Percentiles rank a stretch among this genome's conserved stretches.
Conservation (phyloP, 1,139 yeast genomes). For the Tardiomyces depauwii region DNA sequence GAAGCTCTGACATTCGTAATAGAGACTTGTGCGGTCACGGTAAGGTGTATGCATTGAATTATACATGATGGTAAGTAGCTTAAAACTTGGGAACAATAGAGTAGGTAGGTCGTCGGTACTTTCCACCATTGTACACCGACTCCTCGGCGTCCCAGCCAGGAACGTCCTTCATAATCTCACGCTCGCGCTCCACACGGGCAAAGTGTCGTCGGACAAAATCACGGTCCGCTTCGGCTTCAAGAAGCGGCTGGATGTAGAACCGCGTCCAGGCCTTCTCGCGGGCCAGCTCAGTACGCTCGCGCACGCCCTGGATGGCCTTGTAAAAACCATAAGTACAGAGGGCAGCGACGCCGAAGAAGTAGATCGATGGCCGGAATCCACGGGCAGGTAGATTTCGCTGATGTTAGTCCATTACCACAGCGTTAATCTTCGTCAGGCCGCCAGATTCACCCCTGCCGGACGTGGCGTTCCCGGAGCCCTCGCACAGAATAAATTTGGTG, state of each 20-base stretch:
- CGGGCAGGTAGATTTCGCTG: constrained; percentile 69
- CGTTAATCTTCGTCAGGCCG: too few relatives aligned
- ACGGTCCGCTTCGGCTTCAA: constrained; percentile 77
- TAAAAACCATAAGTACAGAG: constrained; percentile 66
- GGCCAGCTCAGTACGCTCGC: constrained; percentile 62
- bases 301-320: constrained; percentile 52
- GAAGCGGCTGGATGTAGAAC: constrained; percentile 59
- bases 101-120: constrained; percentile 27
- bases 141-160: constrained; percentile 47
- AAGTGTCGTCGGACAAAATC: constrained; percentile 62
- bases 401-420: too few relatives aligned
- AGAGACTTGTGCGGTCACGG: too few relatives aligned
- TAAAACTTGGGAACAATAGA: constrained; percentile 20
- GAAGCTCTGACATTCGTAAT: too few relatives aligned
- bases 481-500: too few relatives aligned
- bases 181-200: constrained; percentile 62
- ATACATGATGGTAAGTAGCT: not conserved
- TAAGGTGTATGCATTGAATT: too few relatives aligned
- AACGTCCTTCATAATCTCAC: constrained; percentile 46
- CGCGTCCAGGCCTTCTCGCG: constrained; percentile 76
- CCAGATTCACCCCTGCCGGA: too few relatives aligned
- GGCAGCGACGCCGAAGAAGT: constrained; percentile 53
- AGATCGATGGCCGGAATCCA: constrained; percentile 70
- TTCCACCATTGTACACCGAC: constrained; percentile 35
- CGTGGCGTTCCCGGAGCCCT: too few relatives aligned